phyloP scores from a whole-genome alignment of 345 rosid species.

The Mercurialis annua region DNA sequence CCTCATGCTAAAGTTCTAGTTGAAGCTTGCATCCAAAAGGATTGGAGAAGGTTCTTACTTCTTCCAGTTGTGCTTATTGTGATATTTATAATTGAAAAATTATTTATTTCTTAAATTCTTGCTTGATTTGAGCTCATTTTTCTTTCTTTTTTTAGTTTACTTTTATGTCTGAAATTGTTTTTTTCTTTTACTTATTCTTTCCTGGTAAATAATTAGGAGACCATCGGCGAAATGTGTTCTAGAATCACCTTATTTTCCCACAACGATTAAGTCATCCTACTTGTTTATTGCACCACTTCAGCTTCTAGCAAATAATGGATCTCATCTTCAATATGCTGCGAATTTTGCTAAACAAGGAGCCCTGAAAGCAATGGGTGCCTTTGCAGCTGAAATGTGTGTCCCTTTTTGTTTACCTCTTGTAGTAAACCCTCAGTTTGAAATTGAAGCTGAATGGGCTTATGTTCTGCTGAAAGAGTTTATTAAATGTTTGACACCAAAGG shows the following conservation, averaged over 20 bases:
- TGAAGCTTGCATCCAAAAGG: conserved; percentile 73
- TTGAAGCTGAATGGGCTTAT: conserved; percentile 82
- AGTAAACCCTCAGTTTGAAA: conserved; percentile 49
- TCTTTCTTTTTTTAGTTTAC: not conserved
- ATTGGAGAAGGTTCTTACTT: conserved; percentile 56
- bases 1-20: conserved; percentile 59
- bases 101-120: not conserved
- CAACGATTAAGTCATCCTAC: conserved; percentile 75
- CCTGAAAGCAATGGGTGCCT: conserved; percentile 74
- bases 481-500: conserved; percentile 61
- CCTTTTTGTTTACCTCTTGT: conserved; percentile 69
- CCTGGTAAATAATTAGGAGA: conserved; percentile 55
- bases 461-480: conserved; percentile 68
- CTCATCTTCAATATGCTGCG: conserved; percentile 74
- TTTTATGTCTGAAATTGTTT: not conserved
- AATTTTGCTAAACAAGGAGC: conserved; percentile 85
- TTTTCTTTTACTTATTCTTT: conserved; percentile 22
- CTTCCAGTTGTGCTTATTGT: not conserved
- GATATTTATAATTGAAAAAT: not conserved
- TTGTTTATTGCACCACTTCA: conserved; percentile 82
- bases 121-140: conserved; percentile 9
- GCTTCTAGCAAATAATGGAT: conserved; percentile 58
- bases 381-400: conserved; percentile 83
- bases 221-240: conserved; percentile 72
- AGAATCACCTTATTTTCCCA: conserved; percentile 83